phyloP scores from a whole-genome alignment of 2,329 filamentous ascomycete species.

The Tolypocladium amazonense region DNA sequence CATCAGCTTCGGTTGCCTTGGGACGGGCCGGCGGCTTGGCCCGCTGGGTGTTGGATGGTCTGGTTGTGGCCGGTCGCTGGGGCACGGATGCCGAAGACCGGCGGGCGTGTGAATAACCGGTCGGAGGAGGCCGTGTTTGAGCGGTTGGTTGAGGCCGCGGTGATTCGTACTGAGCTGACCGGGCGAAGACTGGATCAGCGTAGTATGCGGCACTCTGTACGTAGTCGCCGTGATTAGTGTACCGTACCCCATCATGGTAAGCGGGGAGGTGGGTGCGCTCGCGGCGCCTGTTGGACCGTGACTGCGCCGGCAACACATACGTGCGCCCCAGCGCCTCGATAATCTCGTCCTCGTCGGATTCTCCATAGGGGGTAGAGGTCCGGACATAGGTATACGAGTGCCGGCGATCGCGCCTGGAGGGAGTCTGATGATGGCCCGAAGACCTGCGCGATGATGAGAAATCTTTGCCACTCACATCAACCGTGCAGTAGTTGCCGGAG shows the following conservation, averaged over 20 bases:
- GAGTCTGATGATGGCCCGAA: slow-evolving; percentile 20
- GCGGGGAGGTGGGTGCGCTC: slow-evolving; percentile 21
- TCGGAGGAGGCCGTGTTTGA: slow-evolving; percentile 25
- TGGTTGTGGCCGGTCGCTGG: slow-evolving; percentile 41
- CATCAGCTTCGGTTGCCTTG: slow-evolving; percentile 49
- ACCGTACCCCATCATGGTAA: slow-evolving; percentile 40
- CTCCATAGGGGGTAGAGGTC: slow-evolving; percentile 47
- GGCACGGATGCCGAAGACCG: slow-evolving; percentile 39
- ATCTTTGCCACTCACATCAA: slow-evolving; percentile 53
- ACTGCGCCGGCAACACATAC: slow-evolving; percentile 41
- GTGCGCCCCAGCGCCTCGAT: slow-evolving; percentile 43
- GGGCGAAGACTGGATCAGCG: slow-evolving; percentile 24
- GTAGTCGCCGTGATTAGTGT: slow-evolving; percentile 49
- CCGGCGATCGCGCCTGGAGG: slow-evolving; percentile 40
- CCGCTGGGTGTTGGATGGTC: slow-evolving; percentile 24
- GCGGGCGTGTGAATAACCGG: slow-evolving; percentile 31
- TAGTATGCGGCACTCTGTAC: slow-evolving; percentile 33
- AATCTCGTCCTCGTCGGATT: slow-evolving; percentile 54
- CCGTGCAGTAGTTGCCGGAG: slow-evolving; percentile 52
- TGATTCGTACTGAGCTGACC: slow-evolving; percentile 28
- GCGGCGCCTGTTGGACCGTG: slow-evolving; percentile 25
- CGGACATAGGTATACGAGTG: slow-evolving; percentile 48
- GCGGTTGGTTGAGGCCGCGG: slow-evolving; percentile 27
- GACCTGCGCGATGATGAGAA: slow-evolving; percentile 34
- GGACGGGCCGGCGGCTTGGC: slow-evolving; percentile 21